Evolutionary conservation across 768 basidiomycete genomes (phyloP).

Genomic region (Termitomyces eurrhizus): DNA sequence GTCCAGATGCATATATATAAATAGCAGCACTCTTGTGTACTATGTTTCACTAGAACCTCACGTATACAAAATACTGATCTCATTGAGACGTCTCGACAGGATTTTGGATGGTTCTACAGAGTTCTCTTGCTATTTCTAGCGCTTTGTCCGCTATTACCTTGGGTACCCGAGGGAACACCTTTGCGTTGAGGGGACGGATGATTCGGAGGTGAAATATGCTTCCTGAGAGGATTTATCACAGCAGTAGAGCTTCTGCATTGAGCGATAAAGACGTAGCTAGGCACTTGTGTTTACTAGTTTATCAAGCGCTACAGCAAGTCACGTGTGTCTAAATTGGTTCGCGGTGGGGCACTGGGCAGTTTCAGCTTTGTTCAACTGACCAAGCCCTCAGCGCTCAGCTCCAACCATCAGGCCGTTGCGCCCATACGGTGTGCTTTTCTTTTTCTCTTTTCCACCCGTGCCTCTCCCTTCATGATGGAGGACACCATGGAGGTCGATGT

Average conservation of each 20-base stretch:
- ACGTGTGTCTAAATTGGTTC: slow-evolving; percentile 18
- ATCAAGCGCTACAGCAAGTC: background rate
- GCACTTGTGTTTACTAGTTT: too few relatives aligned
- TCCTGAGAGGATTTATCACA: background rate
- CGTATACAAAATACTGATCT: background rate
- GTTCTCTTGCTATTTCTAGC: background rate
- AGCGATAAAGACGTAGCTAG: background rate
- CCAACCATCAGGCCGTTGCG: background rate
- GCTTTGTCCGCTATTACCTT: background rate
- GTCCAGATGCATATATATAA: slow-evolving; percentile 2
- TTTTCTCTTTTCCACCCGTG: background rate
- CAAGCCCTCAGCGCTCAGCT: background rate
- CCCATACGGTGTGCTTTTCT: background rate
- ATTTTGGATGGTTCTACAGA: background rate
- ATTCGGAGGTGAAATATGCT: background rate
- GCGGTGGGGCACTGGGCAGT: background rate
- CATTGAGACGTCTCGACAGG: background rate
- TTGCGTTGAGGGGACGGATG: background rate
- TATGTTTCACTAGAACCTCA: background rate
- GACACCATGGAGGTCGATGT: slow-evolving; percentile 45
- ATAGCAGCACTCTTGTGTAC: slow-evolving; percentile 1
- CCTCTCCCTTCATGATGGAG: slow-evolving; percentile 26
- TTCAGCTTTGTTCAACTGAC: slow-evolving; percentile 1
- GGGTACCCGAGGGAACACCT: background rate
- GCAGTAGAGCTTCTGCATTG: background rate